Evolutionary conservation across 2,329 filamentous ascomycete species (phyloP).

Genomic region (Penicillium brevicompactum): DNA sequence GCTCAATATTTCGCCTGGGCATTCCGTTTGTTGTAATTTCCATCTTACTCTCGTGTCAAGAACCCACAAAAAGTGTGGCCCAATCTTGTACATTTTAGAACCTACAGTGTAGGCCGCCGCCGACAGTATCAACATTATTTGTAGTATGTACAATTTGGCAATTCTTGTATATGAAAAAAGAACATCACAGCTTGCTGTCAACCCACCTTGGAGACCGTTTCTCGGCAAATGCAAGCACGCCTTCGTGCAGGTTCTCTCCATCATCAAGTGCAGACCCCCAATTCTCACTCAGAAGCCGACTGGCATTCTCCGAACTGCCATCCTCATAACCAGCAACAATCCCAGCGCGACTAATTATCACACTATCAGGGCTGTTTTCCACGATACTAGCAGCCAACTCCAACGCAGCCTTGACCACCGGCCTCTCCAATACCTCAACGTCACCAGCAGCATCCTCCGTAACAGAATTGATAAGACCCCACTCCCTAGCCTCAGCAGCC

Average conservation of each 20-base stretch:
- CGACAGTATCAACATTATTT: neutral
- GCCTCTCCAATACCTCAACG: slow-evolving; percentile 10
- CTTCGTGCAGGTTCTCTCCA: slow-evolving; percentile 15
- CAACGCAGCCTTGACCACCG: slow-evolving; percentile 16
- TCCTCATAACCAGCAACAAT: slow-evolving; percentile 17
- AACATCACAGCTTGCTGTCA: slow-evolving; percentile 14
- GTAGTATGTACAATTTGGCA: neutral
- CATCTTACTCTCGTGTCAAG: no score
- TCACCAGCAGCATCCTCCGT: slow-evolving; percentile 11
- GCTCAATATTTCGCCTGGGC: no score
- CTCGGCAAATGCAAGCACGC: slow-evolving; percentile 16
- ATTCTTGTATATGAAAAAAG: neutral
- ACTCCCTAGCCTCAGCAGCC: slow-evolving; percentile 11
- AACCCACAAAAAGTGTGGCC: no score
- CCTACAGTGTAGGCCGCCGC: no score
- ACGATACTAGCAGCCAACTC: slow-evolving; percentile 13
- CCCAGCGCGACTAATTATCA: slow-evolving; percentile 18
- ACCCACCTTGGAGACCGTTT: slow-evolving; percentile 17
- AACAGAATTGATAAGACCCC: slow-evolving; percentile 18
- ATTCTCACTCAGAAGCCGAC: slow-evolving; percentile 11
- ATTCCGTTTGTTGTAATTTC: no score
- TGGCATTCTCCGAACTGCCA: slow-evolving; percentile 18
- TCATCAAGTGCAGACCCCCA: slow-evolving; percentile 16
- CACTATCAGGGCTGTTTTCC: slow-evolving; percentile 17
- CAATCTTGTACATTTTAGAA: no score